Evolutionary conservation across 306 rosid species (phyloP), one percentile per base, ranked within the genome.

Genomic region (Carpinus fangiana): DNA sequence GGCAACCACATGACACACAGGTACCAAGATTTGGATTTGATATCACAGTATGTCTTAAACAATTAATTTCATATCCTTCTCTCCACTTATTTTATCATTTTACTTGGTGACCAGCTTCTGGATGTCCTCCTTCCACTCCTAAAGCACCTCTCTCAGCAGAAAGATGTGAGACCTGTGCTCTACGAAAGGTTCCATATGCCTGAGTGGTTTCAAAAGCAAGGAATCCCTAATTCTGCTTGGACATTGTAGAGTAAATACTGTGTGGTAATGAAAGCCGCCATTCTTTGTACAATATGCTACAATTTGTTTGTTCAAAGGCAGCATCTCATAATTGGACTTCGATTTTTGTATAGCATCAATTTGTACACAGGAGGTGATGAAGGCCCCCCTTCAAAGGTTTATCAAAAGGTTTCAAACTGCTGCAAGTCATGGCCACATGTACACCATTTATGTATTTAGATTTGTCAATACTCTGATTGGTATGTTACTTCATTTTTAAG

Each of bases 161-260:
- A 86, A 65, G 98, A 95, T 70, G 97, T 92, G 68, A 86, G 96
- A 70, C 90, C 95, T 50, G 48, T 85, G 70, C 98, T 92, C 38
- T 79, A 85, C 69, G 91, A 91, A 31, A 90, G 79, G 81, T 95
- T 90, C 76, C 96, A 86, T 81, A 95, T 95, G 98, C 81, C 98
- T 38, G 98, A 95, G 75, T 95, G 98, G 98, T 92, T 95, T 87
- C 97, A 85, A 77, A 87, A 85, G 85, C 98, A 92, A 76, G 98
- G 98, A 77, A 79, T 90, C 81, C 94, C 92, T 54, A 71, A 91
- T 82, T 78, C 91, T 14, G 67, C 90, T 70, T 89, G 81, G 88
- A 70, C 80, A 36, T 76, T 50, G 69, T 73, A 41, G 50, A 61
- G 74, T 21, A 52, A 73, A 46, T 48, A 16, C 45, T 51, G 2